Base-by-base conservation (phyloP, 1,139 yeast genomes). In the Blastobotrys persicus region DNA sequence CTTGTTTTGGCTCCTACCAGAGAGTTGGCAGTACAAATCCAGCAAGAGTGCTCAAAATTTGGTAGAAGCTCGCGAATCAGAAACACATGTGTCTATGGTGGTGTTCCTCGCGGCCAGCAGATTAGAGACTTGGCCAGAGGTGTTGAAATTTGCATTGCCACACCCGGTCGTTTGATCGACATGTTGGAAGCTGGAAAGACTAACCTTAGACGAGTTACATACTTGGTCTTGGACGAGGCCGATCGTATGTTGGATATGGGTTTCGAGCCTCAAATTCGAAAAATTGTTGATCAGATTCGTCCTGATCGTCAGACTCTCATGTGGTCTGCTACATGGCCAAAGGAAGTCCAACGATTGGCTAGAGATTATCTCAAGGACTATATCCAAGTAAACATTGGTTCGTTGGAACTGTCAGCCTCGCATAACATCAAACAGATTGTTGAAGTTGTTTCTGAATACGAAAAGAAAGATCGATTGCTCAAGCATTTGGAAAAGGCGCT, bases 271-370 rank as follows among this genome's bases (percentile, higher is more conserved):
- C 96, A 88, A 76, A 88, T 88, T 71, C 81, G 96, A 77, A 88
- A 88, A 75, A 89, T 88, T 98, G 88, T 89, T 60, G 95, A 88
- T 65, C 96, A 88, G 77, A 88, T 88, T 67, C 84, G 96, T 75
- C 96, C 96, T 55, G 96, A 89, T 70, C 86, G 96, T 75, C 98
- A 92, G 77, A 92, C 98, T 54, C 80, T 92, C 67, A 88, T 92
- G 97, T 92, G 98, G 98, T 89, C 98, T 58, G 98, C 98, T 61
- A 92, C 98, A 50, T 92, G 98, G 98, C 98, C 98, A 66, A 89
- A 89, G 79, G 95, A 88, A 72, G 98, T 92, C 57, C 95, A 91
- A 77, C 77, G 82, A 60, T 79, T 92, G 67, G 94, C 98, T 59
- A 79, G 85, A 65, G 98, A 92, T 71, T 92, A 88, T 73, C 78